Conservation (phyloP, 208 protist genomes). For the Wallacemonas sp. region DNA sequence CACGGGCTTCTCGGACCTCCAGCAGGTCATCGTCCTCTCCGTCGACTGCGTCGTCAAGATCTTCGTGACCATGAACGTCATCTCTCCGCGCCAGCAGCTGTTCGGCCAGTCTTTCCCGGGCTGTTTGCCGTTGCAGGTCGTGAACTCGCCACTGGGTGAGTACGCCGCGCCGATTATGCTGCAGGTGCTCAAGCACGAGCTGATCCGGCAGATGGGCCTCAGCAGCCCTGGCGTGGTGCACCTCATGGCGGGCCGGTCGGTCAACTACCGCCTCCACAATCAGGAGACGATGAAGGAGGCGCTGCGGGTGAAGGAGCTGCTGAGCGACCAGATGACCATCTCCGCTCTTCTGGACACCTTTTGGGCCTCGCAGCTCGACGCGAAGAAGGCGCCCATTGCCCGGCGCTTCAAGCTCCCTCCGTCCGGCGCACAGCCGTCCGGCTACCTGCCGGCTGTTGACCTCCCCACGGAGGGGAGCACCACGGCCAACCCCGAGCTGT, state of each 20-base stretch:
- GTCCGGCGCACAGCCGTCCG: slow-evolving; percentile 65
- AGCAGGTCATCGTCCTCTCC: slow-evolving; percentile 72
- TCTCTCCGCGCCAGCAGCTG: slow-evolving; percentile 58
- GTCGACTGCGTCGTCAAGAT: slow-evolving; percentile 66
- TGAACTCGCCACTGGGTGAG: slow-evolving; percentile 65
- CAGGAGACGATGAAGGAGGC: slow-evolving; percentile 66
- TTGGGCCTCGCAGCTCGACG: slow-evolving; percentile 50
- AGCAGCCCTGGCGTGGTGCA: slow-evolving; percentile 47
- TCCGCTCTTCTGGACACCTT: slow-evolving; percentile 55
- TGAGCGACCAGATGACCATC: slow-evolving; percentile 62
- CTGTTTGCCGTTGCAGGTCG: slow-evolving; percentile 66
- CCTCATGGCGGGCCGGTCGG: slow-evolving; percentile 55
- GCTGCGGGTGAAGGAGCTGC: slow-evolving; percentile 48
- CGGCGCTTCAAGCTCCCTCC: slow-evolving; percentile 43
- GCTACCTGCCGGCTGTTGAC: slow-evolving; percentile 67
- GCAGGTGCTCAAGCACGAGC: slow-evolving; percentile 80
- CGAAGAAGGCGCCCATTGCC: slow-evolving; percentile 26
- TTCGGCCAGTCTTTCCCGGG: slow-evolving; percentile 64
- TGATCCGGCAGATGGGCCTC: slow-evolving; percentile 73
- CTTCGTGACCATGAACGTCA: slow-evolving; percentile 70
- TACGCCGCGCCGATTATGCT: slow-evolving; percentile 80
- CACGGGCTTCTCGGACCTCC: slow-evolving; percentile 54
- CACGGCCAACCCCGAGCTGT: slow-evolving; percentile 33
- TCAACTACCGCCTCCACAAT: slow-evolving; percentile 66
- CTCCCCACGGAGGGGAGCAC: slow-evolving; percentile 45